phyloP scores from a whole-genome alignment of 2,329 filamentous ascomycete species.

The Claviceps pazoutovae region DNA sequence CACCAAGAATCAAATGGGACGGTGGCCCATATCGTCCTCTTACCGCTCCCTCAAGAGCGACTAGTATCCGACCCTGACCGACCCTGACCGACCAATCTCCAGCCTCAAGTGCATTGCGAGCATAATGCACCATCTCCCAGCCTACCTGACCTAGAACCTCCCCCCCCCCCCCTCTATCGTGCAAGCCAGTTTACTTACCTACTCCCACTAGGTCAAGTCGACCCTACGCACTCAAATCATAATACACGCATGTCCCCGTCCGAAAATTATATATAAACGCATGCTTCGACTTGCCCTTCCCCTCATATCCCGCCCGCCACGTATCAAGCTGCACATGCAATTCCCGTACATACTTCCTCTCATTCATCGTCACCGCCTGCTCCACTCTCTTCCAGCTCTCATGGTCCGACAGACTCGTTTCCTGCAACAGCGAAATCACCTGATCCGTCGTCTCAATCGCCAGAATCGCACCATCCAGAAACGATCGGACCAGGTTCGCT shows the following conservation, averaged over 20 bases:
- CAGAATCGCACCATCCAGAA: slow-evolving; percentile 64
- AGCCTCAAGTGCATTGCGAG: too few relatives aligned
- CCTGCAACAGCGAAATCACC: slow-evolving; percentile 61
- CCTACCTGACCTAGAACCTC: too few relatives aligned
- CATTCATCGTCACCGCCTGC: slow-evolving; percentile 60
- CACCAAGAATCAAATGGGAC: too few relatives aligned
- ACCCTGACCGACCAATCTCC: too few relatives aligned
- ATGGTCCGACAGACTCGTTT: slow-evolving; percentile 61
- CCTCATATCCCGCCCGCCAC: slow-evolving; percentile 46
- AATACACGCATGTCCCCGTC: slow-evolving; percentile 71
- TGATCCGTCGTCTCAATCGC: slow-evolving; percentile 82
- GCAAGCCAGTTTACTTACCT: too few relatives aligned
- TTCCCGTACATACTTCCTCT: slow-evolving; percentile 71
- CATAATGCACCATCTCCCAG: too few relatives aligned
- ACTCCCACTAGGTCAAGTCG: too few relatives aligned
- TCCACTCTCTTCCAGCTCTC: slow-evolving; percentile 77
- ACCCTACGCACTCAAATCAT: slow-evolving; percentile 51
- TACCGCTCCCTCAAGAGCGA: too few relatives aligned
- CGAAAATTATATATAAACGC: slow-evolving; percentile 89
- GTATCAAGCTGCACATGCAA: slow-evolving; percentile 60
- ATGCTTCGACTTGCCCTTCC: slow-evolving; percentile 43
- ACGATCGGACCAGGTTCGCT: slow-evolving; percentile 52
- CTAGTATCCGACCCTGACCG: too few relatives aligned
- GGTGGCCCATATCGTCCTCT: too few relatives aligned
- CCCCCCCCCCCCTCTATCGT: too few relatives aligned